phyloP scores from a whole-genome alignment of 2,329 filamentous ascomycete species.

The Venturia aucupariae region DNA sequence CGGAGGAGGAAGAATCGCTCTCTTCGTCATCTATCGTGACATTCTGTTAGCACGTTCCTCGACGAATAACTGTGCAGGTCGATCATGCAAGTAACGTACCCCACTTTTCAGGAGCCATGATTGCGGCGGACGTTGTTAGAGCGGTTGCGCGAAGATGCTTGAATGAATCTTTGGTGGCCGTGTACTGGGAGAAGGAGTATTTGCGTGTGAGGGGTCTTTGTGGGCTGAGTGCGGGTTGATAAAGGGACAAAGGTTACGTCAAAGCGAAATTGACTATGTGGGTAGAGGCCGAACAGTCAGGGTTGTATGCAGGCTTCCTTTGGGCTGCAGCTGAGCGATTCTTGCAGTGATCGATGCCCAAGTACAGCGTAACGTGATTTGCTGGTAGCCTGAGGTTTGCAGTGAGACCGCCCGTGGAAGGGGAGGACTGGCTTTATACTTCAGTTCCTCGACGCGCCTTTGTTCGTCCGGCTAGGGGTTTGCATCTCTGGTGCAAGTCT shows the following conservation, averaged over 20 bases:
- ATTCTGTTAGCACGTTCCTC: conserved; percentile 1
- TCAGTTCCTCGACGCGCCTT: neutral
- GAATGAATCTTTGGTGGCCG: neutral
- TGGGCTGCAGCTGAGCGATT: conserved; percentile 3
- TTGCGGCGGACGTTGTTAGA: conserved; percentile 7
- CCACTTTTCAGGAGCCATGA: conserved; percentile 16
- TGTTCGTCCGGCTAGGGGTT: neutral
- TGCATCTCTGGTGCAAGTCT: neutral
- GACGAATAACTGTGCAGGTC: conserved; percentile 10
- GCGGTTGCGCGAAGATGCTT: neutral
- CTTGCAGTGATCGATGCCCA: conserved; percentile 6
- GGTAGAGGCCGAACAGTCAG: conserved; percentile 2
- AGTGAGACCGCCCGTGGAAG: neutral
- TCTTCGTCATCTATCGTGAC: conserved; percentile 42
- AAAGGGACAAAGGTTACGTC: neutral
- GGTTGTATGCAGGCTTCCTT: neutral
- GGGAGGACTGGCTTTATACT: neutral
- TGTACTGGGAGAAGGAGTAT: neutral
- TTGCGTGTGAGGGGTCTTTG: neutral
- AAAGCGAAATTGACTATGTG: conserved; percentile 6
- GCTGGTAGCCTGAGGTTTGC: neutral
- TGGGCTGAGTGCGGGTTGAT: neutral
- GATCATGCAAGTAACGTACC: conserved; percentile 15
- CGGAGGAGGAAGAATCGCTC: conserved; percentile 41
- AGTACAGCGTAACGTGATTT: neutral